Percentiles rank a stretch among this genome's conserved stretches.
Conservation (phyloP, 352 stramenopile species). For the Globisporangium uncinulatum region DNA sequence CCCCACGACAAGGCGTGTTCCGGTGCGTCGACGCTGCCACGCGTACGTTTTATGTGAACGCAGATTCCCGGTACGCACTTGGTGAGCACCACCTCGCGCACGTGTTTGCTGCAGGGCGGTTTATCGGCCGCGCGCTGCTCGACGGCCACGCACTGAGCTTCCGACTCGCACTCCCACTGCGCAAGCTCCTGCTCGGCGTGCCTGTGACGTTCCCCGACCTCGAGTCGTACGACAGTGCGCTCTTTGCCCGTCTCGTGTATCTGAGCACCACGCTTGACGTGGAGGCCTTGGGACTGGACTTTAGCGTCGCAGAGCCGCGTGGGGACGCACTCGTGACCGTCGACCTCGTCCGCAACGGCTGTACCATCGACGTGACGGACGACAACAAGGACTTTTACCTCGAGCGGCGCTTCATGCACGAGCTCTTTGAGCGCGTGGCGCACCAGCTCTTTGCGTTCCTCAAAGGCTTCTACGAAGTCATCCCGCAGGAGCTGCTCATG, state of each 20-base stretch:
- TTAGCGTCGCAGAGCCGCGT: slow-evolving; percentile 21
- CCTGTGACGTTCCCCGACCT: slow-evolving; percentile 86
- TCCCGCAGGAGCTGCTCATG: no score
- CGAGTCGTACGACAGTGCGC: slow-evolving; percentile 37
- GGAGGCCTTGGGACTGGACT: slow-evolving; percentile 31
- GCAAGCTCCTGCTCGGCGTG: slow-evolving; percentile 94
- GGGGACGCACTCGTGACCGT: slow-evolving; percentile 17
- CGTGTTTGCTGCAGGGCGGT: slow-evolving; percentile 42
- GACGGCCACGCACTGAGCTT: slow-evolving; percentile 87
- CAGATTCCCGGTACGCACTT: slow-evolving; percentile 16
- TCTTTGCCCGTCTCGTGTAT: no score
- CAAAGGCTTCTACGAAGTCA: no score
- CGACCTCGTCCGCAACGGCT: slow-evolving; percentile 36
- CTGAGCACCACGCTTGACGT: slow-evolving; percentile 30
- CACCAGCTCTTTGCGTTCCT: no score
- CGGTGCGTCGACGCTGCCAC: slow-evolving; percentile 26
- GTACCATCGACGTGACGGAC: slow-evolving; percentile 78
- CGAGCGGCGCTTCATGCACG: no score
- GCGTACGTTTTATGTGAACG: slow-evolving; percentile 32
- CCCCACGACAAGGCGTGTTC: slow-evolving; percentile 24
- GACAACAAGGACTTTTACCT: no score
- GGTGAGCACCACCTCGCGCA: slow-evolving; percentile 13
- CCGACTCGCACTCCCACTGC: slow-evolving; percentile 87
- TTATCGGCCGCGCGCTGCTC: slow-evolving; percentile 32
- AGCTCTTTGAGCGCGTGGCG: no score